Evolutionary conservation across 179 eudicot genomes (phyloP).

Genomic region (Corrigiola litoralis): DNA sequence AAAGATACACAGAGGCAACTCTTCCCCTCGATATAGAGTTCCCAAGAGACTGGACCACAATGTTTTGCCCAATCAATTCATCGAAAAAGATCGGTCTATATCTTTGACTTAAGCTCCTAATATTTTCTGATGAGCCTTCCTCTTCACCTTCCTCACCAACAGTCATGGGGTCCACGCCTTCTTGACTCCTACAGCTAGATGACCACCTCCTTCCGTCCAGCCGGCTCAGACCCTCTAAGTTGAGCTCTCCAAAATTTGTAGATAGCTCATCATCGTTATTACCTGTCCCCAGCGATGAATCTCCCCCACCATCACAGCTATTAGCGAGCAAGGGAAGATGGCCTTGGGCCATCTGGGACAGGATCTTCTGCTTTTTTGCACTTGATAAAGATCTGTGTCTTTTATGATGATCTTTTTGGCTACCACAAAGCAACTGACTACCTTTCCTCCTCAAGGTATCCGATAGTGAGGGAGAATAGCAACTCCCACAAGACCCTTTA

Average conservation of each 20-base stretch:
- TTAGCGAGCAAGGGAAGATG: constrained; percentile 68
- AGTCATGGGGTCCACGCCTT: constrained; percentile 53
- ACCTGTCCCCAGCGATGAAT: constrained; percentile 63
- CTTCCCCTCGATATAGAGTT: constrained; percentile 72
- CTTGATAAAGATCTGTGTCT: constrained; percentile 41
- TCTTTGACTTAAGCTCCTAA: constrained; percentile 78
- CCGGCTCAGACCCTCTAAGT: constrained; percentile 87
- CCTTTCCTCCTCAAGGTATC: constrained; percentile 81
- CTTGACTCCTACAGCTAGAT: constrained; percentile 73
- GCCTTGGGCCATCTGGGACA: constrained; percentile 52
- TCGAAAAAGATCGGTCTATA: constrained; percentile 88
- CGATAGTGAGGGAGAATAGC: constrained; percentile 88
- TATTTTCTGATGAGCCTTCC: constrained; percentile 58
- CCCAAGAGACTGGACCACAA: constrained; percentile 76
- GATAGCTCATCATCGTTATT: constrained; percentile 80
- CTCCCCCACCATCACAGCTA: constrained; percentile 49
- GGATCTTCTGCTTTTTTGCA: constrained; percentile 45
- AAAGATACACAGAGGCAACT: constrained; percentile 80
- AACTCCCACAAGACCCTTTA: constrained; percentile 63
- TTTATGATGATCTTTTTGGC: constrained; percentile 38
- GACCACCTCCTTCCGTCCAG: constrained; percentile 99
- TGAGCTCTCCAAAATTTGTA: constrained; percentile 77
- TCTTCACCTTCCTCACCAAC: constrained; percentile 52
- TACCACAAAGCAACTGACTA: constrained; percentile 67
- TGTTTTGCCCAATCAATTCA: constrained; percentile 79